A percentile compares a stretch with the other conserved stretches of the same genome.
Conservation (phyloP, 805 yeast genomes). For the Candida qinlingensis region DNA sequence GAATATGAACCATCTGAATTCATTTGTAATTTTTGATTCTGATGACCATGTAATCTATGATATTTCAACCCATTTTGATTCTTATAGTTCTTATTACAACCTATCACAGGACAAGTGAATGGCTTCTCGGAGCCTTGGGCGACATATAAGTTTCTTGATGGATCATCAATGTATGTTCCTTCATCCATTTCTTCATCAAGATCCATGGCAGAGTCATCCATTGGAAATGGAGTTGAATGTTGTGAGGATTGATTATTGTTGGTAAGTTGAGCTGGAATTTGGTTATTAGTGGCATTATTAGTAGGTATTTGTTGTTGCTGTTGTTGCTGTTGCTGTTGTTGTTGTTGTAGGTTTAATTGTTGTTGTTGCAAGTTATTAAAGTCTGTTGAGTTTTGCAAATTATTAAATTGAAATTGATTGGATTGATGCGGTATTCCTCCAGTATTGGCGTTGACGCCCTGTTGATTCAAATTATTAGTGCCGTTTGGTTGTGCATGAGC, state of each 20-base stretch:
- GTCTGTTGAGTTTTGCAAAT: slow-evolving; percentile 2
- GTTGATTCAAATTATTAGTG: background rate
- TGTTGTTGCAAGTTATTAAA: slow-evolving; percentile 7
- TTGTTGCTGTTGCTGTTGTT: slow-evolving; percentile 20
- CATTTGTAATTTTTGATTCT: slow-evolving; percentile 84
- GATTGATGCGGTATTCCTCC: background rate
- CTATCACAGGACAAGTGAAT: slow-evolving; percentile 95
- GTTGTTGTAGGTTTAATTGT: slow-evolving; percentile 12
- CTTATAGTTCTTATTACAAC: slow-evolving; percentile 95
- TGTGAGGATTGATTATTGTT: slow-evolving; percentile 6
- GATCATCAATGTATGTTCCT: slow-evolving; percentile 84
- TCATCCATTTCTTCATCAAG: slow-evolving; percentile 54
- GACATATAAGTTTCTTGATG: slow-evolving; percentile 90
- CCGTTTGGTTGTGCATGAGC: background rate
- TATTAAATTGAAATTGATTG: slow-evolving; percentile 7
- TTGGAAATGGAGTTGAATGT: slow-evolving; percentile 28
- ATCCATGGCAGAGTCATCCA: slow-evolving; percentile 29
- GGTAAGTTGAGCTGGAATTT: background rate
- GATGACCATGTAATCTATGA: slow-evolving; percentile 95
- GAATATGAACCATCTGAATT: slow-evolving; percentile 92
- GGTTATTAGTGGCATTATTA: background rate
- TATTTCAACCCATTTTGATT: slow-evolving; percentile 96
- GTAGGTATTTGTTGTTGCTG: slow-evolving; percentile 1
- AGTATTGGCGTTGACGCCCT: too few species aligned
- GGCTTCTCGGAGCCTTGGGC: slow-evolving; percentile 94